phyloP scores from a whole-genome alignment of 441 rosid species.

The Raphanus hybrid region DNA sequence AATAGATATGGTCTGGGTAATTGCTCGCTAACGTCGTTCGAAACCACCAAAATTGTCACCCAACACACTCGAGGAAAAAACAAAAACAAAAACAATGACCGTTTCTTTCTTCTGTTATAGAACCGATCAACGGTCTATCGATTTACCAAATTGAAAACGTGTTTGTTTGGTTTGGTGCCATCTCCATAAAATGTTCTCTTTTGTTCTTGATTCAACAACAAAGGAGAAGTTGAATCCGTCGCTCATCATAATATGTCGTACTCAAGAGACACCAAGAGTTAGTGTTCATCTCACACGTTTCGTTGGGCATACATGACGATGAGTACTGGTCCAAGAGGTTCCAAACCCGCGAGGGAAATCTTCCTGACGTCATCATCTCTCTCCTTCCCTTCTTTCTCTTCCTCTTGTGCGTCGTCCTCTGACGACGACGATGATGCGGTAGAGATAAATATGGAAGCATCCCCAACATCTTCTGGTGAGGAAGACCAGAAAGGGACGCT shows the following conservation, averaged over 20 bases:
- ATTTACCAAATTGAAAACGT: neutral
- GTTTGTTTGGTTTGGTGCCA: neutral
- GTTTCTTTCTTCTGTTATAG: neutral
- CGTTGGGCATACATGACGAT: neutral
- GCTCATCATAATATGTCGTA: neutral
- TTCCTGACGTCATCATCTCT: conserved; percentile 2
- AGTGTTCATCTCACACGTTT: neutral
- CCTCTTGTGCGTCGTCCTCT: neutral
- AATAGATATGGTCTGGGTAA: neutral
- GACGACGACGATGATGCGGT: neutral
- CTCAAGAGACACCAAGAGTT: neutral
- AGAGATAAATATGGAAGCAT: neutral
- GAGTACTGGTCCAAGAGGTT: neutral
- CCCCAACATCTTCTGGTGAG: neutral
- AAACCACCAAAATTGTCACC: neutral
- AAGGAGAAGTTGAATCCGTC: neutral
- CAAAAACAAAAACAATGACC: neutral
- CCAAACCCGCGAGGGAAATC: neutral
- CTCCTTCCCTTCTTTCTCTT: neutral
- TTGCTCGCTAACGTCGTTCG: neutral
- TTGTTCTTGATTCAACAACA: neutral
- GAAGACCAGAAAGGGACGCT: neutral
- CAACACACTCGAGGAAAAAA: neutral
- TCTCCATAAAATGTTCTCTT: neutral
- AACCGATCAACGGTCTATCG: neutral